Percentiles rank a stretch among this genome's conserved stretches.
phyloP scores from a whole-genome alignment of 768 basidiomycete species.

The Russula abietina region DNA sequence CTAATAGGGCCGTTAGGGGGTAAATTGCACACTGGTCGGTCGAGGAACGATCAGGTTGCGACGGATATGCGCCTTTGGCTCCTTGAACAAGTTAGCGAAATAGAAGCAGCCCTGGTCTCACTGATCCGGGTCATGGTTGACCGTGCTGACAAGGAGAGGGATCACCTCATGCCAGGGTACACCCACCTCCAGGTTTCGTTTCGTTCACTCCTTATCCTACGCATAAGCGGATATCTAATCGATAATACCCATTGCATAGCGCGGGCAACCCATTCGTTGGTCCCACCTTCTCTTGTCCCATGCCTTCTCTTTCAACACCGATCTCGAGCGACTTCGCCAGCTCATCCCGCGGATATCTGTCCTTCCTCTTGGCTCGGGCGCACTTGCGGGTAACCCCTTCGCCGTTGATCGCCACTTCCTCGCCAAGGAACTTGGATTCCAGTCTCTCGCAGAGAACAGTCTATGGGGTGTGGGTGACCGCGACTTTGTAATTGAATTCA shows the following conservation, averaged over 20 bases:
- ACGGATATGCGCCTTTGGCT: constrained; percentile 99
- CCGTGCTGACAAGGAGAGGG: constrained; percentile 89
- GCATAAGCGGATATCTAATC: constrained; percentile 2
- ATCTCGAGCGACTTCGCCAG: constrained; percentile 79
- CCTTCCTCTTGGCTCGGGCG: constrained; percentile 89
- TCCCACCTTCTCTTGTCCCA: constrained; percentile 94
- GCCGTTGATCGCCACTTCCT: constrained; percentile 90
- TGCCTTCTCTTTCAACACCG: constrained; percentile 86
- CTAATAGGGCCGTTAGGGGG: constrained; percentile 89
- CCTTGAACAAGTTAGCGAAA: constrained; percentile 62
- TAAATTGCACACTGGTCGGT: constrained; percentile 95
- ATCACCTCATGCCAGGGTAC: constrained; percentile 89
- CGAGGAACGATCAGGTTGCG: constrained; percentile 96
- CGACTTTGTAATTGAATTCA: constrained; percentile 94
- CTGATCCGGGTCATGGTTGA: constrained; percentile 86
- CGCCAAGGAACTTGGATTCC: constrained; percentile 83
- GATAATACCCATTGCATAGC: constrained; percentile 41
- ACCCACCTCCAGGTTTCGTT: constrained; percentile 88
- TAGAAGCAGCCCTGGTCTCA: constrained; percentile 64
- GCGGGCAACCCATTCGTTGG: constrained; percentile 98
- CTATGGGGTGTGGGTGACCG: constrained; percentile 95
- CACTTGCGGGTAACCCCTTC: constrained; percentile 96
- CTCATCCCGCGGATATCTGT: constrained; percentile 87
- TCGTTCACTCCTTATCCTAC: background rate
- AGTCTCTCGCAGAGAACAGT: constrained; percentile 88